Evolutionary conservation across 768 basidiomycete species (phyloP), one percentile per base, ranked within the genome.

Genomic region (Mycena crocata): DNA sequence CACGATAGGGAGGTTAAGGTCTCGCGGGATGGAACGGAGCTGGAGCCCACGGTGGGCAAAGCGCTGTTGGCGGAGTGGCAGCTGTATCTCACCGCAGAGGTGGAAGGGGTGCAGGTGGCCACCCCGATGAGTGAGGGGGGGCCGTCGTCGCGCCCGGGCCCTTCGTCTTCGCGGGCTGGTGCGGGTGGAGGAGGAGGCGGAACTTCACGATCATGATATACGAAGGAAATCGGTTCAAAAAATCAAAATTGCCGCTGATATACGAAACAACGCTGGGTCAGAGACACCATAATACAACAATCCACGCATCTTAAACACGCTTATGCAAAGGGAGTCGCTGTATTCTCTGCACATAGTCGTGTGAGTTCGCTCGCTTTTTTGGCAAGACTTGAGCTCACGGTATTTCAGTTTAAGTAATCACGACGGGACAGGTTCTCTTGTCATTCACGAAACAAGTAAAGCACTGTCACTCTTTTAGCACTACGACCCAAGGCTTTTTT

Each of bases 1-100:
- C 88, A 94, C 69, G 93, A 92, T 64, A 82, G 88, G 54, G 90
- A 93, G 73, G 85, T 93, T 48, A 92, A 93, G 81, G 88, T 93
- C 10, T 95, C 93, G 15, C 83, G 93, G 51, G 94, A 96, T 75
- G 96, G 96, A 21, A 98, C 96, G 1, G 96, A 98, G 75, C 76
- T 99, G 23, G 96, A 98, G 75, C 95, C 96, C 3, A 73, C 73
- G 1, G 86, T 93, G 17, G 93, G 93, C 28, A 84, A 88, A 70
- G 82, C 78, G 67, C 76, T 96, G 40, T 58, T 96, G 61, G 88
- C 89, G 7, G 90, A 93, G 69, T 95, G 93, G 93, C 76, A 80
- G 44, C 75, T 67, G 49, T 77, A 84, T 23, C 69, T 37, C 51
- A 65, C 15, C n/a, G n/a, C n/a, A n/a, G n/a, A n/a, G 51, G 21